These are phyloP conservation scores for Teratosphaeria pseudoeucalypti DNA, from an alignment of 2,329 filamentous ascomycete genomes.

Conservation along the genomic window DNA sequence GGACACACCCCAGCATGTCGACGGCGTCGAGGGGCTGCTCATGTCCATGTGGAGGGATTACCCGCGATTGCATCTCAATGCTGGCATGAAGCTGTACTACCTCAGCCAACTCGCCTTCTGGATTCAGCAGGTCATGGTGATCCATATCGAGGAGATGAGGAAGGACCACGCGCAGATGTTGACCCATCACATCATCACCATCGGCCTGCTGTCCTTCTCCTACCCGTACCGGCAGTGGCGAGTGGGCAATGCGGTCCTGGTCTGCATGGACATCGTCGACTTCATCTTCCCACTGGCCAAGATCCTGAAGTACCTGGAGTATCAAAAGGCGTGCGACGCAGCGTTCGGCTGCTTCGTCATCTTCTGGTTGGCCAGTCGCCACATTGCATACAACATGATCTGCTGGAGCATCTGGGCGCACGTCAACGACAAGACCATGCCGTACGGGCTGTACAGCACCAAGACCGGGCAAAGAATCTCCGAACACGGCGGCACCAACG, in stretches of 20 bases:
- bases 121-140: constrained; percentile 86
- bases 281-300: constrained; percentile 76
- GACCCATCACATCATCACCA: constrained; percentile 85
- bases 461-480: constrained; percentile 46
- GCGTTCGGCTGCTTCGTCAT: constrained; percentile 79
- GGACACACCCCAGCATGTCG: constrained; percentile 17
- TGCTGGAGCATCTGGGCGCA: constrained; percentile 74
- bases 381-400: constrained; percentile 66
- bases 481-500: constrained; percentile 36
- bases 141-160: constrained; percentile 85
- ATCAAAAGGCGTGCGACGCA: constrained; percentile 64
- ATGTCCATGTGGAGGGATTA: constrained; percentile 65
- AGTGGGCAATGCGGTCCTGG: constrained; percentile 78
- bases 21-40: constrained; percentile 14
- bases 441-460: constrained; percentile 57
- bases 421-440: constrained; percentile 47
- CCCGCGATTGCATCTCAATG: constrained; percentile 65
- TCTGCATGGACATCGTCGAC: constrained; percentile 90
- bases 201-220: constrained; percentile 64
- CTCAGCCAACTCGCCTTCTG: constrained; percentile 85
- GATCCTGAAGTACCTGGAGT: constrained; percentile 81
- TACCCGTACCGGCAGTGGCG: constrained; percentile 82
- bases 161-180: constrained; percentile 98
- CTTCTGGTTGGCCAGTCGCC: constrained; percentile 73
- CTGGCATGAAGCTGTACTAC: constrained; percentile 78